Conservation (phyloP, 2,329 filamentous ascomycete species). For the Arthrocladium fulminans region DNA sequence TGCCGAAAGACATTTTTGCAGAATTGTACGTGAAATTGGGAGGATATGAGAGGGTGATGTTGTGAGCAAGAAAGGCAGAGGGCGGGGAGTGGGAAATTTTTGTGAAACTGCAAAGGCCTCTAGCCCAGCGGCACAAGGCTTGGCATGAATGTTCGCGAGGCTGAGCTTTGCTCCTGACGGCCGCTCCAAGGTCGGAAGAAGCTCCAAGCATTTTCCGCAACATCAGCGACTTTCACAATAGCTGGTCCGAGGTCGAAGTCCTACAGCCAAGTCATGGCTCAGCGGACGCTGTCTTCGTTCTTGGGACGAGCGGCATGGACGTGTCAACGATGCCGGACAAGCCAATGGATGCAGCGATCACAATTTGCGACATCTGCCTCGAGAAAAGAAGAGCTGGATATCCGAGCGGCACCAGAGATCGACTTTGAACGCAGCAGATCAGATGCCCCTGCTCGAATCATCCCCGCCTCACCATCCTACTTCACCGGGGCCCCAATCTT, state of each 20-base stretch:
- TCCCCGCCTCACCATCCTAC: conserved; percentile 86
- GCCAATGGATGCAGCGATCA: conserved; percentile 1
- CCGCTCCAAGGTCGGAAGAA: background rate
- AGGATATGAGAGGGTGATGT: conserved; percentile 8
- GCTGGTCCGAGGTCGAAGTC: background rate
- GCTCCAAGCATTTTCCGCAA: background rate
- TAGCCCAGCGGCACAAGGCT: conserved; percentile 3
- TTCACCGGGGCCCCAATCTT: conserved; percentile 80
- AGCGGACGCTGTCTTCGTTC: conserved; percentile 1
- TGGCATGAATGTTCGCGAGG: background rate
- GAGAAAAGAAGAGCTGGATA: conserved; percentile 14
- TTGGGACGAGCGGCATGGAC: background rate
- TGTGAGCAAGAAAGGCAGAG: conserved; percentile 8
- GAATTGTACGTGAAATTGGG: conserved; percentile 14
- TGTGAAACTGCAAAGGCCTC: background rate
- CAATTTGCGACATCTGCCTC: conserved; percentile 18
- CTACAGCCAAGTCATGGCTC: conserved; percentile 1
- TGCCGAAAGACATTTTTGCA: conserved; percentile 86
- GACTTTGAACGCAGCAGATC: conserved; percentile 28
- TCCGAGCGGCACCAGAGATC: conserved; percentile 37
- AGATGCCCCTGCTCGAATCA: conserved; percentile 55
- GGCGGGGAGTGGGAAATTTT: conserved; percentile 11
- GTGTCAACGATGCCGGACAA: conserved; percentile 4
- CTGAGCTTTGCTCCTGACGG: background rate
- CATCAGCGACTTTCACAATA: too few relatives aligned